Evolutionary conservation across 306 rosid species (phyloP), one percentile per base, ranked within the genome.

Genomic region (Mimosa bimucronata): DNA sequence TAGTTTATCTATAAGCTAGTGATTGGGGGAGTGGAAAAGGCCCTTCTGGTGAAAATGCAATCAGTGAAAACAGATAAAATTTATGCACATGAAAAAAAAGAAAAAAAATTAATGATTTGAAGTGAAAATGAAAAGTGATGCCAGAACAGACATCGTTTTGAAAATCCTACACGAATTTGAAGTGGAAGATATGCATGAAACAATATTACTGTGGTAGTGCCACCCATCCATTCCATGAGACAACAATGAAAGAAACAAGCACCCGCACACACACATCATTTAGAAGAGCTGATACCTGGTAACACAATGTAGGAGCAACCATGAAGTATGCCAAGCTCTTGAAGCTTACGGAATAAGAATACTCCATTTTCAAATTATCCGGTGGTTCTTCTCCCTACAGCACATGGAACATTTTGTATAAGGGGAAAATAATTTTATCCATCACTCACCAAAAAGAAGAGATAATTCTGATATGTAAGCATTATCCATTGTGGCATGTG

Each of bases 271-370:
- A 34, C 38, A 34, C 38, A 2, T 53, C 45, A 70, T 60, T 74
- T 57, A 40, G 58, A 66, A 80, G 67, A 26, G 42, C 57, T 77
- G 76, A 34, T 84, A 96, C 99, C 99, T 96, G 99, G 85, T 93
- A 96, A 81, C 99, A 96, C 79, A 93, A 84, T 38, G 98, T 96
- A 74, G 98, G 99, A 72, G 99, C 98, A 85, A 93, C 93, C 93
- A 96, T 93, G 87, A 96, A 96, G 89, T 96, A 96, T 25, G 76
- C 84, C 88, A 96, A 79, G 81, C 90, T 89, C 90, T 86, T 85
- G 82, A 96, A 83, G 90, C 82, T 87, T 83, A 87, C 87, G 37
- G 68, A 53, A 66, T 83, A 90, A 81, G 92, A 68, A 84, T 74
- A 81, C 74, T 91, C 93, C 73, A 71, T 53, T 60, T 73, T 76